Base-by-base conservation (phyloP, 2,329 filamentous ascomycete species). In the Pyrenophora graminea region DNA sequence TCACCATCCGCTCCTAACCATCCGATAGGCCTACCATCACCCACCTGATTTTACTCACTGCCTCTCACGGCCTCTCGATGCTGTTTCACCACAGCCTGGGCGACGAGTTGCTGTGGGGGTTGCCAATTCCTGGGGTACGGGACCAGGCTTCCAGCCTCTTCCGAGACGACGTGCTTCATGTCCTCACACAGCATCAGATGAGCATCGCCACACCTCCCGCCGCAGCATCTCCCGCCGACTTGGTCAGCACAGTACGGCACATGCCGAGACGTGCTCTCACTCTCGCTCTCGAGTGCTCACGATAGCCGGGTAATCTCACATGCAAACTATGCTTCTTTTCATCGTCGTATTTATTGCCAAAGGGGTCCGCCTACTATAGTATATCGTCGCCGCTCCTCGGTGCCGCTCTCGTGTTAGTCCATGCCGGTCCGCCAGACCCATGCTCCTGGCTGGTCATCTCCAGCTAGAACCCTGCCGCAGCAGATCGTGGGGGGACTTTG, bases 401-500 rank as follows among this genome's bases (percentile, higher is more conserved):
- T 48, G 37, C 51, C 44, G 27, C 27, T 30, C 27, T 44, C 49
- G 43, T 49, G 51, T 56, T 55, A 53, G 56, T 47, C 43, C 34
- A 53, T 39, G 49, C 19, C 34, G 18, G 36, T 49, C 46, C 19
- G 39, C 38, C 48, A 52, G 49, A 52, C 57, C 37, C 17, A 25
- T 39, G 37, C 37, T 37, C 37, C 53, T 55, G 51, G 51, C 54
- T 56, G 40, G 41, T 48, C 51, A 52, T 51, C 53, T 51, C 48
- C 61, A 52, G 49, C 39, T 27, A n/a, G 41, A 39, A 42, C 57
- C 59, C 57, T 58, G 59, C 50, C 51, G 55, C 55, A 51, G 51
- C 56, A 60, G 56, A 63, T 63, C 55, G 63, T 64, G 63, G 63
- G 61, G 61, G 61, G 58, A 56, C 52, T 45, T 47, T 51, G 33